Evolutionary conservation across 2,329 filamentous ascomycete species (phyloP), one percentile per base, ranked within the genome.

Genomic region (Colletotrichum tabaci): DNA sequence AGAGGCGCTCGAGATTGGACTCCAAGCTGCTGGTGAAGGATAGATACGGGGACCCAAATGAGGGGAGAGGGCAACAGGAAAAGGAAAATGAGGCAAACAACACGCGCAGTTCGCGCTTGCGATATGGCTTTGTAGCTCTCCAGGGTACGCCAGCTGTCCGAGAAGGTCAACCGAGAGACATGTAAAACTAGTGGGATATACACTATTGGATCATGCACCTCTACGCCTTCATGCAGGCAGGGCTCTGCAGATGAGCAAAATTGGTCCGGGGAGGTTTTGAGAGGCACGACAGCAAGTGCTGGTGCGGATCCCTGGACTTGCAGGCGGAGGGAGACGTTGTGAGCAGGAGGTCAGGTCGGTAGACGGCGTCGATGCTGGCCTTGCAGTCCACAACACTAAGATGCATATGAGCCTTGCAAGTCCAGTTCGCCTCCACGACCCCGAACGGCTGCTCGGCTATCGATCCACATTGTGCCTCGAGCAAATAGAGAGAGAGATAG

Each of bases 181-280:
- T 58, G 23, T 18, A 35, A 47, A 49, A 53, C 23, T 47, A 47
- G 38, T 18, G 26, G 16, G 4, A 23, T 18, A 23, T 35, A 18
- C 18, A 42, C 52, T 38, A 46, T 60, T 60, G 58, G 64, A 30
- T 16, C 7, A 40, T 18, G 35, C 16, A 42, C 15, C 40, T 64
- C 21, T 38, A 64, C 46, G 68, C 58, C 68, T 68, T 65, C 30
- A 63, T 71, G 68, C 68, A 68, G 53, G 46, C 58, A 71, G 68
- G 65, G 65, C 68, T 60, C 26, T 26, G 52, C 58, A 68, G 61
- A 60, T 42, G 53, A 38, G 38, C 30, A 26, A 58, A 42, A 49
- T 60, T 40, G 12, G 8, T 21, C 12, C 21, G 30, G 49, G n/a
- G 3, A 50, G 30, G 44, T n/a, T 21, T 21, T 55, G 38, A 63